These are phyloP conservation scores for Bauhinia variegata DNA, from an alignment of 306 rosid species.

Conservation along the genomic window DNA sequence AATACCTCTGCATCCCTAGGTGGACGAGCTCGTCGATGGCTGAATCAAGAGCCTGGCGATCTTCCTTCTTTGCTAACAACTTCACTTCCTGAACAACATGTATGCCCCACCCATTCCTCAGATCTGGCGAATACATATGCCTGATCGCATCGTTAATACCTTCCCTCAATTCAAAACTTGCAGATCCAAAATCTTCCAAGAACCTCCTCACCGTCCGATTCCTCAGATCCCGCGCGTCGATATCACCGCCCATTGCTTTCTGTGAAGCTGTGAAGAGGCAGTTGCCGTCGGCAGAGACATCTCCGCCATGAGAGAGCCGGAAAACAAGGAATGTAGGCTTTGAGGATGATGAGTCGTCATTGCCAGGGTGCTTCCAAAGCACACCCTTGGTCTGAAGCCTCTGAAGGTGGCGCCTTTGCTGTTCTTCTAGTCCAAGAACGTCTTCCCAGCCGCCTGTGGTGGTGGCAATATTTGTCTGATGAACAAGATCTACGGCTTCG, in stretches of 20 bases:
- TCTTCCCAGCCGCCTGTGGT: constrained; percentile 66
- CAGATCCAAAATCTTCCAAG: constrained; percentile 78
- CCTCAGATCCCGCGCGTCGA: constrained; percentile 76
- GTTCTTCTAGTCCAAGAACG: constrained; percentile 86
- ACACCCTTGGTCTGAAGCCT: constrained; percentile 81
- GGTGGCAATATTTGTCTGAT: constrained; percentile 33
- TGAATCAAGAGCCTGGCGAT: constrained; percentile 70
- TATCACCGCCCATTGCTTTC: constrained; percentile 75
- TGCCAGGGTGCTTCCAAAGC: constrained; percentile 80
- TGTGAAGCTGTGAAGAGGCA: constrained; percentile 88
- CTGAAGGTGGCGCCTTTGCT: constrained; percentile 80
- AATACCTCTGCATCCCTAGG: constrained; percentile 89
- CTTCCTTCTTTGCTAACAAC: constrained; percentile 83
- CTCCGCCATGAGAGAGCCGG: constrained; percentile 89
- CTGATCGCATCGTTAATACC: constrained; percentile 65
- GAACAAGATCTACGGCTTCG: constrained; percentile 67
- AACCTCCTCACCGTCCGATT: constrained; percentile 79
- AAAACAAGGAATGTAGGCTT: constrained; percentile 69
- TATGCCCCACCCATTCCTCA: constrained; percentile 88
- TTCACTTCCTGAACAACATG: constrained; percentile 96
- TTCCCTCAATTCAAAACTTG: constrained; percentile 52
- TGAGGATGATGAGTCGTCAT: constrained; percentile 40
- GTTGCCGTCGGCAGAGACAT: constrained; percentile 94
- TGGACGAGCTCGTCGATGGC: constrained; percentile 84
- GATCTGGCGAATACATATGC: constrained; percentile 94